Evolutionary conservation across 768 basidiomycete genomes (phyloP).

Genomic region (Mycena haematopus): DNA sequence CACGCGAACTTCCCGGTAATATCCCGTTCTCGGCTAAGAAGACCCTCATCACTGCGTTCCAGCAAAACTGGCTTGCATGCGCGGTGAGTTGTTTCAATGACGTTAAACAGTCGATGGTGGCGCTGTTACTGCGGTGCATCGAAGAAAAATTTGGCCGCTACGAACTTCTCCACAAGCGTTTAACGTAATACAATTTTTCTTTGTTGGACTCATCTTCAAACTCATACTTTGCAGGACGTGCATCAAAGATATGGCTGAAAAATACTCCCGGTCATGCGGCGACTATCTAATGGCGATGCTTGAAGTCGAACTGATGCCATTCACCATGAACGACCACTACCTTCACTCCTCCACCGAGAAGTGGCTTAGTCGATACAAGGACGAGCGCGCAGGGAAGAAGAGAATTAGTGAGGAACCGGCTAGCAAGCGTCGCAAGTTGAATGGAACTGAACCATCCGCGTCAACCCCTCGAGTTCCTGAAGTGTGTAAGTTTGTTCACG

Average conservation of each 20-base stretch:
- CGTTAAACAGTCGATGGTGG: conserved; percentile 37
- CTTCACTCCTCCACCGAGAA: conserved; percentile 38
- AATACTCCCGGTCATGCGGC: conserved; percentile 25
- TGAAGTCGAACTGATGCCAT: conserved; percentile 42
- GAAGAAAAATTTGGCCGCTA: conserved; percentile 49
- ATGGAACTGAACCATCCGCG: background rate
- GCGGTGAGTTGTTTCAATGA: conserved; percentile 34
- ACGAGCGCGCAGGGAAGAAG: conserved; percentile 33
- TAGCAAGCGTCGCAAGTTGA: conserved; percentile 22
- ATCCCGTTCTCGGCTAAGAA: conserved; percentile 46
- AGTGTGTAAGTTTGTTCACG: conserved; percentile 9
- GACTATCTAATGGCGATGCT: conserved; percentile 38
- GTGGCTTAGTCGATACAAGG: conserved; percentile 42
- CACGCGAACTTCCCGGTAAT: conserved; percentile 46
- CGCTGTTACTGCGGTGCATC: conserved; percentile 38
- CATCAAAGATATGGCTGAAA: conserved; percentile 23
- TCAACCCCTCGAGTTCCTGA: background rate
- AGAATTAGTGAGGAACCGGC: conserved; percentile 9
- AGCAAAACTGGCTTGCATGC: conserved; percentile 38
- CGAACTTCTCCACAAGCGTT: conserved; percentile 37
- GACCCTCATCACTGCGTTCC: conserved; percentile 40
- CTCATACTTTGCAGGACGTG: conserved; percentile 12
- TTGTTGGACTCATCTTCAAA: background rate
- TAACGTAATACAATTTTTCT: conserved; percentile 42
- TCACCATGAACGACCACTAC: conserved; percentile 47